Evolutionary conservation across 768 basidiomycete genomes (phyloP).

Genomic region (Tylopilus balloui): DNA sequence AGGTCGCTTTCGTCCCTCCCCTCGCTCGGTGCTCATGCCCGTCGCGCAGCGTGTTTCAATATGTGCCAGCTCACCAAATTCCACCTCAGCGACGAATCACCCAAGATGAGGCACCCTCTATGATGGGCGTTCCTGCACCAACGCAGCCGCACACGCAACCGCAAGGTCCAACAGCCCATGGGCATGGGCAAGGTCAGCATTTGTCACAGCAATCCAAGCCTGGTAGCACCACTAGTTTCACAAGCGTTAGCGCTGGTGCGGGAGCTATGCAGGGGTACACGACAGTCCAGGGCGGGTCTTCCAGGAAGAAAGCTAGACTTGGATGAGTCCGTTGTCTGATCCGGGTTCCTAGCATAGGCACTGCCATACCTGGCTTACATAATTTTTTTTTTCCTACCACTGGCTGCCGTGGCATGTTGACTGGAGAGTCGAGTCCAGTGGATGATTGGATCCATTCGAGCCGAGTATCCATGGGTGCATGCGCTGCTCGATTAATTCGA

Average conservation of each 20-base stretch:
- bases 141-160: constrained; percentile 41
- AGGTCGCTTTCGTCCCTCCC: background rate
- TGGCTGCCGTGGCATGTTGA: too few relatives aligned
- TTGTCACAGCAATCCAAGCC: constrained; percentile 42
- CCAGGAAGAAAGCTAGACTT: constrained; percentile 59
- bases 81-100: constrained; percentile 88
- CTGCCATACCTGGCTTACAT: too few relatives aligned
- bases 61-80: constrained; percentile 56
- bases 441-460: too few relatives aligned
- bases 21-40: constrained; percentile 5
- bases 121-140: constrained; percentile 63
- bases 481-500: background rate
- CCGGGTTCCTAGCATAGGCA: too few relatives aligned
- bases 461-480: too few relatives aligned
- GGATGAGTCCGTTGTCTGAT: constrained; percentile 29
- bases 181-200: constrained; percentile 45
- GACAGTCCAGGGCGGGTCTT: constrained; percentile 34
- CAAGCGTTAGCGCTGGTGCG: constrained; percentile 56
- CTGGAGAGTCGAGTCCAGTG: too few relatives aligned
- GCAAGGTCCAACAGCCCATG: constrained; percentile 41
- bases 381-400: too few relatives aligned
- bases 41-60: constrained; percentile 63
- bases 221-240: constrained; percentile 60
- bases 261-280: constrained; percentile 30
- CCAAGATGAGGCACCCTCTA: constrained; percentile 86